Evolutionary conservation across 345 rosid species (phyloP).

Genomic region (Psidium friedrichsthalianum): DNA sequence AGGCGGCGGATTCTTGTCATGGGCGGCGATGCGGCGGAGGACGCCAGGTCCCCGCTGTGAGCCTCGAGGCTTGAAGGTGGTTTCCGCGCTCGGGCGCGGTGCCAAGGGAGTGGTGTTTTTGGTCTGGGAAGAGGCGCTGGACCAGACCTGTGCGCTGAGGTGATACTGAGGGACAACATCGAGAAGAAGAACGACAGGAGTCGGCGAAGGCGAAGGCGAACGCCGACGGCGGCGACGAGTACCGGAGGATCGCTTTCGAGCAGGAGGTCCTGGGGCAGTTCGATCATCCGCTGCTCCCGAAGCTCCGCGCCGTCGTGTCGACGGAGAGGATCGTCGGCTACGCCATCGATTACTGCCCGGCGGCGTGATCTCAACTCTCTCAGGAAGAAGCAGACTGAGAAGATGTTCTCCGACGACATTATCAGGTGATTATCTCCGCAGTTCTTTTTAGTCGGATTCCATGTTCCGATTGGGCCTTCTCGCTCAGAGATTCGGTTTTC

Average conservation of each 20-base stretch:
- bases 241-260: constrained; percentile 57
- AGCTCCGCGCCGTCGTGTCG: constrained; percentile 50
- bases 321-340: constrained; percentile 66
- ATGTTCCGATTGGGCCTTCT: background rate
- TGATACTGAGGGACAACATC: constrained; percentile 46
- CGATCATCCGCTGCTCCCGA: constrained; percentile 70
- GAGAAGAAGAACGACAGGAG: constrained; percentile 36
- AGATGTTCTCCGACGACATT: constrained; percentile 59
- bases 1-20: background rate
- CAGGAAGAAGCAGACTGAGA: constrained; percentile 58
- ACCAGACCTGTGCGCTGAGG: constrained; percentile 55
- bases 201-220: background rate
- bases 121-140: constrained; percentile 17
- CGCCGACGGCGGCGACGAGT: constrained; percentile 12
- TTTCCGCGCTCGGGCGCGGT: constrained; percentile 68
- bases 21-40: background rate
- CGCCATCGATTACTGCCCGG: constrained; percentile 96
- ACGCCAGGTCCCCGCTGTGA: constrained; percentile 16
- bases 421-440: constrained; percentile 38
- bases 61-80: constrained; percentile 30
- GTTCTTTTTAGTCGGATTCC: background rate
- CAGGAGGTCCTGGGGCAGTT: constrained; percentile 43
- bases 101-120: constrained; percentile 89
- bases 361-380: constrained; percentile 39
- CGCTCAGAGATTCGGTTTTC: background rate